Base-by-base conservation (phyloP, 1,139 yeast genomes). In the Pneumocystis jirovecii region DNA sequence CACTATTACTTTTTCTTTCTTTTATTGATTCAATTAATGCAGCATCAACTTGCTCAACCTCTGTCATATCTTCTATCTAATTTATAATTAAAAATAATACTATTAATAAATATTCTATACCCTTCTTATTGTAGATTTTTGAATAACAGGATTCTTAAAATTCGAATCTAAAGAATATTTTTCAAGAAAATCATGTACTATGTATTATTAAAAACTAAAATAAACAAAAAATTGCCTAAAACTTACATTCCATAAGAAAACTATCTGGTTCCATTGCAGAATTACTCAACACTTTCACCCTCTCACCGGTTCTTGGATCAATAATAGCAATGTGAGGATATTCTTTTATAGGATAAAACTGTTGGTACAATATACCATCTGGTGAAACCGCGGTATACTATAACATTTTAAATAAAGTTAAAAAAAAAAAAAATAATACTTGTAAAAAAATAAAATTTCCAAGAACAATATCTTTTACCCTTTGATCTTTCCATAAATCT, bases 231-330 rank as follows among this genome's bases (percentile, higher is more conserved):
- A 85, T 81, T 62, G 85, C 86, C 60, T 81, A 80, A 25, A 85
- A 73, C 84, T 93, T 91, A 17, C 76, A 79, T 10, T 76, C 76
- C 0, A 81, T 79, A 50, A 77, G 76, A 39, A 66, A 40, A 44
- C 64, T 64, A 15, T 64, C 66, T 17, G 65, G 39, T 25, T 65
- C 61, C 5, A 65, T 50, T 19, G 66, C 21, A 1, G 63, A 29
- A 17, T 83, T 84, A 63, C 81, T 81, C 96, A 97, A 91, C 67
- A 79, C 80, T 70, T 82, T 81, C 66, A 89, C 82, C 68, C 96
- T 80, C 75, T 93, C 98, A 17, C 97, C 97, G 0, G 98, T 93
- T 73, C 91, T 83, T 1, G 98, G 97, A 73, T 95, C 99, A 65
- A 95, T 74, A 60, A 95, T 88, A 1, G 97, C 89, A 60, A 95